Evolutionary conservation across 2,329 filamentous ascomycete genomes (phyloP).

Genomic region (Phaeophleospora eucalypticola): DNA sequence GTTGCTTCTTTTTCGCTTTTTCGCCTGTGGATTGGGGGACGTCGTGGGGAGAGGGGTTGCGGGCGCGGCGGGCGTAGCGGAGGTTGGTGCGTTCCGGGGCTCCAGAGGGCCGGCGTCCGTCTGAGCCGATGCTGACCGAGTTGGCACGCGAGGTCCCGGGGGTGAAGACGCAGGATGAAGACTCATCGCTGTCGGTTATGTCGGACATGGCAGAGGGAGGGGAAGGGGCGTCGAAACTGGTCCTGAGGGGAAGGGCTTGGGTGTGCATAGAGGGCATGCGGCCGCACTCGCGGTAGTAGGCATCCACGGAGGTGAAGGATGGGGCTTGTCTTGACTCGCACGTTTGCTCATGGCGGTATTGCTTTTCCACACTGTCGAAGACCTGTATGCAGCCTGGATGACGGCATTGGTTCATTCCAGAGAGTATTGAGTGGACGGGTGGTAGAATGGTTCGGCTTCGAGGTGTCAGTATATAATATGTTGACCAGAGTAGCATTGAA

Average conservation of each 20-base stretch:
- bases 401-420: not conserved
- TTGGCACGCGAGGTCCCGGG: conserved; percentile 12
- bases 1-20: conserved; percentile 16
- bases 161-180: conserved; percentile 11
- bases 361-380: not conserved
- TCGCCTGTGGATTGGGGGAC: not conserved
- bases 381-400: not conserved
- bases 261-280: not conserved
- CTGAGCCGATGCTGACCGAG: conserved; percentile 2
- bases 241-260: conserved; percentile 7
- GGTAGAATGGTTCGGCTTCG: too few species aligned
- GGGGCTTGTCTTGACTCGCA: not conserved
- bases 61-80: not conserved
- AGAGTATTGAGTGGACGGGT: not conserved
- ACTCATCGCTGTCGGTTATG: conserved; percentile 8
- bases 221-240: conserved; percentile 1
- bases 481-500: too few species aligned
- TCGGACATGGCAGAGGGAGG: conserved; percentile 3
- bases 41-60: not conserved
- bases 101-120: conserved; percentile 6
- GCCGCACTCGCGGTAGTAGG: too few species aligned
- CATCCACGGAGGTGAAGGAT: too few species aligned
- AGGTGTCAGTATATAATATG: not conserved
- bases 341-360: not conserved
- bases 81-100: conserved; percentile 2